These are phyloP conservation scores for Ceratocystiopsis sp. DNA, from an alignment of 2,329 filamentous ascomycete species.

Conservation along the genomic window DNA sequence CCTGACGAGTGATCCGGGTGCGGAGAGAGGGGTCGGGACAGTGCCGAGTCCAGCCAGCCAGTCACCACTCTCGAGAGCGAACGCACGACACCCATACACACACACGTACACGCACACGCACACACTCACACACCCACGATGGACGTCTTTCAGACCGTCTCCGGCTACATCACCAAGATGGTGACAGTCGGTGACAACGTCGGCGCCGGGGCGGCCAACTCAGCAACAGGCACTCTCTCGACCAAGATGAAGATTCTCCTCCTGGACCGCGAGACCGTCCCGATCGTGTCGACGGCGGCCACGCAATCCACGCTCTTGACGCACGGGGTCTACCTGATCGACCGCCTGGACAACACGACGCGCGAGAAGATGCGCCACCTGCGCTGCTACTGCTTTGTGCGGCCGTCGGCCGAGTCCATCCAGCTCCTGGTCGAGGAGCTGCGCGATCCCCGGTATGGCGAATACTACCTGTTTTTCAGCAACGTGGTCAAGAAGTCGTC, in stretches of 20 bases:
- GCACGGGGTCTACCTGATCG: constrained; percentile 95
- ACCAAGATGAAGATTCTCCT: constrained; percentile 98
- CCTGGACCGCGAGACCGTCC: constrained; percentile 82
- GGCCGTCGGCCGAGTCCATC: constrained; percentile 82
- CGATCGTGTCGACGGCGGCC: constrained; percentile 85
- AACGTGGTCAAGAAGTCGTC: constrained; percentile 96
- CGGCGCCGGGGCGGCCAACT: constrained; percentile 40
- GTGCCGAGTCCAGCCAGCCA: no score
- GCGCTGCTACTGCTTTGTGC: constrained; percentile 79
- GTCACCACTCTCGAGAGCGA: no score
- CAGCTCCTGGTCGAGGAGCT: constrained; percentile 91
- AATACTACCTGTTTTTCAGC: constrained; percentile 95
- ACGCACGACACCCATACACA: neutral
- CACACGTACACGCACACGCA: constrained; percentile 11
- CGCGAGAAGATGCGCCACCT: constrained; percentile 98
- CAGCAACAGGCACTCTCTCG: constrained; percentile 43
- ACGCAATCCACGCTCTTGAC: constrained; percentile 90
- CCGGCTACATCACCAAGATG: constrained; percentile 94
- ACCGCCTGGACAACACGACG: constrained; percentile 76
- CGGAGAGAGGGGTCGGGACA: no score
- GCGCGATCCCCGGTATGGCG: constrained; percentile 88
- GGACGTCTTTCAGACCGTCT: constrained; percentile 86
- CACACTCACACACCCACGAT: constrained; percentile 31
- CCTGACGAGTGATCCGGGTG: no score
- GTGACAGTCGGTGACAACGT: constrained; percentile 62